Evolutionary conservation across 805 yeast species (phyloP).

Genomic region (Hanseniaspora meyeri): DNA sequence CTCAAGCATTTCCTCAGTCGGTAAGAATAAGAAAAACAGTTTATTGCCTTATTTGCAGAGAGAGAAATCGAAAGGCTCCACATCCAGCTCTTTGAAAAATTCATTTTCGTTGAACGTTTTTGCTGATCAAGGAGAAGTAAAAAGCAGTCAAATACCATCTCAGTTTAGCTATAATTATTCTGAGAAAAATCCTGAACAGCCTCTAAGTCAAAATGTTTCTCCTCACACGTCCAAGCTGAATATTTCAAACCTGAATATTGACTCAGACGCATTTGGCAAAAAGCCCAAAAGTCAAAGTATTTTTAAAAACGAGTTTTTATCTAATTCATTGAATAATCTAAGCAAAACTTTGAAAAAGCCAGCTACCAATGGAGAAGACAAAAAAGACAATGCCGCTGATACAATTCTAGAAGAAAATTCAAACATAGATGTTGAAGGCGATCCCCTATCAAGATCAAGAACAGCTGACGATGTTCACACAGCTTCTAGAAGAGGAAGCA

Average conservation of each 20-base stretch:
- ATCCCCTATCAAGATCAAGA: constrained; percentile 7
- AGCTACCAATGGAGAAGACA: background rate
- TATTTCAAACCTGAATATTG: background rate
- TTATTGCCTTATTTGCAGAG: background rate
- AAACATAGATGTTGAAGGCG: background rate
- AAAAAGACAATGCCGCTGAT: background rate
- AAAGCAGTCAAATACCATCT: background rate
- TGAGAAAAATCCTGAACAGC: background rate
- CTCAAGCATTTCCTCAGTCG: constrained; percentile 11
- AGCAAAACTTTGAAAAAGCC: background rate
- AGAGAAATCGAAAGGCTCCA: constrained; percentile 2
- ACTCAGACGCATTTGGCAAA: background rate
- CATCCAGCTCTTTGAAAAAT: constrained; percentile 1
- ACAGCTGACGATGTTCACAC: background rate
- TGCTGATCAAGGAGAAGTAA: background rate
- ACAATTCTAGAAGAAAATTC: background rate
- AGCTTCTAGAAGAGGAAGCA: constrained; percentile 8
- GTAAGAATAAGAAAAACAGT: background rate
- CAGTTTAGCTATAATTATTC: background rate
- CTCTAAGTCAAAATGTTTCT: background rate
- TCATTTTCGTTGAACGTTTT: background rate
- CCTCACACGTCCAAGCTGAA: background rate
- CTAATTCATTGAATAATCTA: background rate
- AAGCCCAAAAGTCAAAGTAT: background rate
- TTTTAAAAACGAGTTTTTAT: constrained; percentile 7